These are phyloP conservation scores for Penicillium coprophilum DNA, from an alignment of 495 filamentous ascomycete species.

Conservation along the genomic window DNA sequence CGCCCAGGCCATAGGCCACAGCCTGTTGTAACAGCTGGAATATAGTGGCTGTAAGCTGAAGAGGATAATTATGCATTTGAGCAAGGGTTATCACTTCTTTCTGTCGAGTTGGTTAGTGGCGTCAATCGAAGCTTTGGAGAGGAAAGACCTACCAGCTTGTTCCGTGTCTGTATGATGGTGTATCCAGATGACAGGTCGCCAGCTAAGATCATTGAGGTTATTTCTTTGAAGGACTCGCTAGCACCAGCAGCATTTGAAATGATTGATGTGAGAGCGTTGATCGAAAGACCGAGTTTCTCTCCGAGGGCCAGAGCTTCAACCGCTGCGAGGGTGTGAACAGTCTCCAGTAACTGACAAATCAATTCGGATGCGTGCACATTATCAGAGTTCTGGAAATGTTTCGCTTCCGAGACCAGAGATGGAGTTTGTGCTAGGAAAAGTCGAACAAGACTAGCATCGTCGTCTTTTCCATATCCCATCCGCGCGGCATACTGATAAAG, in stretches of 20 bases:
- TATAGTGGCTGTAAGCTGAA: conserved; percentile 11
- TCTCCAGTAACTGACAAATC: conserved; percentile 9
- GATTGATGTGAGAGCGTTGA: conserved; percentile 5
- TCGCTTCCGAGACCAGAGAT: conserved; percentile 10
- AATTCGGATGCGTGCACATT: not conserved
- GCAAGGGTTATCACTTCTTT: conserved; percentile 13
- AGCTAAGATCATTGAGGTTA: not conserved
- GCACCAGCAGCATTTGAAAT: conserved; percentile 14
- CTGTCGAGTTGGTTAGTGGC: conserved; percentile 5
- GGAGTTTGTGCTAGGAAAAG: conserved; percentile 8
- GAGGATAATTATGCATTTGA: conserved; percentile 10
- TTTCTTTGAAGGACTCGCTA: conserved; percentile 2
- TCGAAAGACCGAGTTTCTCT: conserved; percentile 11
- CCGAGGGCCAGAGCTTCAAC: conserved; percentile 15
- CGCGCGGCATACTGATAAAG: conserved; percentile 12
- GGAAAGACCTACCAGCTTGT: conserved; percentile 3
- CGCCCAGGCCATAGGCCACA: conserved; percentile 8
- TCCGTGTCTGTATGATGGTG: conserved; percentile 1
- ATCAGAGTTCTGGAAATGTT: not conserved
- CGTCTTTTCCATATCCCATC: conserved; percentile 11
- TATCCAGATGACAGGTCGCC: not conserved
- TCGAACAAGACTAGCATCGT: conserved; percentile 14
- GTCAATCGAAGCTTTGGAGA: not conserved
- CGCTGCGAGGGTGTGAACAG: conserved; percentile 8
- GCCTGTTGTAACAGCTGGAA: conserved; percentile 13